Evolutionary conservation across 169 alveolate genomes (phyloP).

Genomic region (Cryptosporidium parvum): DNA sequence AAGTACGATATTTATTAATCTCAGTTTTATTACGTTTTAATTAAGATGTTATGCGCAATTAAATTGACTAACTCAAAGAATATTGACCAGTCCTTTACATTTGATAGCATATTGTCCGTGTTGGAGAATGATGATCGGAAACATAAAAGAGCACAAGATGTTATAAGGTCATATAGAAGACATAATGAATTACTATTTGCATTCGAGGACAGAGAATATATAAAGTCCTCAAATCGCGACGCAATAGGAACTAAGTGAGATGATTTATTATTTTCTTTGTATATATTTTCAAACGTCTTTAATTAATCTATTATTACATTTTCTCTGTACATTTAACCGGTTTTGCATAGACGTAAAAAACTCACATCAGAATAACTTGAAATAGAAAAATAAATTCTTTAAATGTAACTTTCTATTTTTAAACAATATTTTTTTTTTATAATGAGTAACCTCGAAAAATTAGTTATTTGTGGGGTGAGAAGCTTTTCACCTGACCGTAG

Average conservation of each 20-base stretch:
- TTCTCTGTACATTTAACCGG: conserved; percentile 13
- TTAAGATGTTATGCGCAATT: conserved; percentile 59
- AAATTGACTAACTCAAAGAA: conserved; percentile 37
- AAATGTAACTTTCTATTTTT: not conserved
- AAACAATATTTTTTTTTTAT: not conserved
- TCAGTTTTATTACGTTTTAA: not conserved
- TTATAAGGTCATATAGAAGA: conserved; percentile 33
- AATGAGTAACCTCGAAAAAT: conserved; percentile 93
- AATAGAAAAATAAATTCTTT: not conserved
- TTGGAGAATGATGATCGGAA: conserved; percentile 64
- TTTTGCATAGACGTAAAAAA: conserved; percentile 29
- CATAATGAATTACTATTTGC: conserved; percentile 26
- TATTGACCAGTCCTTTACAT: not conserved
- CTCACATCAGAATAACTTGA: not conserved
- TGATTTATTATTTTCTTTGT: not conserved
- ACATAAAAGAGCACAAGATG: conserved; percentile 69
- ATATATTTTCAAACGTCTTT: not conserved
- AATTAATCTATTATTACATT: not conserved
- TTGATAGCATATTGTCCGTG: conserved; percentile 36
- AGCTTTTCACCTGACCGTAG: conserved; percentile 93
- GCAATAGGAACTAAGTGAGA: not conserved
- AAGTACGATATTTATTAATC: conserved; percentile 11
- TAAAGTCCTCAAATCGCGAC: not conserved
- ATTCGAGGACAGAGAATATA: conserved; percentile 44
- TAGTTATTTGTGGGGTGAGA: conserved; percentile 96